Conservation (phyloP, 2,329 filamentous ascomycete genomes). For the Dactylellina drechsleri region DNA sequence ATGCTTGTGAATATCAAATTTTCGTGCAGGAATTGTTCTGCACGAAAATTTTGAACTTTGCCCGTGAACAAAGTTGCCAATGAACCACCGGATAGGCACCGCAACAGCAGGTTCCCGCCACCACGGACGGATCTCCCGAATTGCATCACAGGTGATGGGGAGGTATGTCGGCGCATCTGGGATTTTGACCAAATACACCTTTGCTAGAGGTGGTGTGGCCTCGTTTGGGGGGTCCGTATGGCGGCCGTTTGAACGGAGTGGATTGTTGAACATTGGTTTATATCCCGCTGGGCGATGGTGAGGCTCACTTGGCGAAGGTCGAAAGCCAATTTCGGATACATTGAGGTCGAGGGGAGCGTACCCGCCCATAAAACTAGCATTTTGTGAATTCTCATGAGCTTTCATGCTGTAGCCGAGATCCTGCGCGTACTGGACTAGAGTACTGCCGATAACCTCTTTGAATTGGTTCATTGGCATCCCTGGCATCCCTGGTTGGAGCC, state of each 20-base stretch:
- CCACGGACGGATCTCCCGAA: neutral
- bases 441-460: neutral
- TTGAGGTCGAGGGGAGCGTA: neutral
- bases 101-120: neutral
- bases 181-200: slow-evolving; percentile 4
- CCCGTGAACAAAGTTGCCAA: slow-evolving; percentile 2
- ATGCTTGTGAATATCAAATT: neutral
- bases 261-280: neutral
- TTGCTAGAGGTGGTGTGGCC: too few relatives aligned
- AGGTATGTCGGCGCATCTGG: neutral
- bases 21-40: slow-evolving; percentile 13
- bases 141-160: neutral
- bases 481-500: neutral
- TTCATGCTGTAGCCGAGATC: neutral
- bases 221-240: neutral
- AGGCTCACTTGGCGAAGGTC: neutral
- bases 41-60: slow-evolving; percentile 6
- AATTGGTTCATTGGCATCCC: neutral
- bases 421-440: neutral
- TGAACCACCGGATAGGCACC: neutral
- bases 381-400: neutral
- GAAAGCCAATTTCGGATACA: too few relatives aligned
- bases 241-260: neutral
- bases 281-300: slow-evolving; percentile 10
- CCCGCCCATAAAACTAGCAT: neutral